Conservation (phyloP, 495 filamentous ascomycete genomes). For the Aspergillus conjunctus region DNA sequence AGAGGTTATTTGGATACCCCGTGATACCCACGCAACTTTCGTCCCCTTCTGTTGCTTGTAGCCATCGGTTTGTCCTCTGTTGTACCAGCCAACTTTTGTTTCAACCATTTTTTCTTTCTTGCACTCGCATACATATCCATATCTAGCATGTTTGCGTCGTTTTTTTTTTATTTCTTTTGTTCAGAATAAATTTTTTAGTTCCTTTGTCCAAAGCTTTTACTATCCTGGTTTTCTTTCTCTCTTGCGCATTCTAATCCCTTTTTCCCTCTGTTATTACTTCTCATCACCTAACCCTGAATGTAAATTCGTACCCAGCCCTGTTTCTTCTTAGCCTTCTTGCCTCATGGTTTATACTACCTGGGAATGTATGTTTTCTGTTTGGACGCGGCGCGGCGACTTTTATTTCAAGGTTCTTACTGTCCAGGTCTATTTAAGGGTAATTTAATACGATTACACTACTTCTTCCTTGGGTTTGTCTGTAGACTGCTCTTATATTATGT, state of each 20-base stretch:
- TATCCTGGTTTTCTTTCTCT: conserved; percentile 20
- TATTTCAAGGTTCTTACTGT: conserved; percentile 9
- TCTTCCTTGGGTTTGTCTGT: neutral
- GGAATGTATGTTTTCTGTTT: conserved; percentile 1
- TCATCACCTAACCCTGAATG: conserved; percentile 45
- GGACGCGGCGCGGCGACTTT: conserved; percentile 12
- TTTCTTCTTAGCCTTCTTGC: conserved; percentile 15
- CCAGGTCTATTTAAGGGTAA: conserved; percentile 27
- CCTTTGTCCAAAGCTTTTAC: conserved; percentile 35
- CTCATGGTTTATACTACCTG: conserved; percentile 6
- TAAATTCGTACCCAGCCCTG: conserved; percentile 37
- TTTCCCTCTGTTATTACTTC: conserved; percentile 35
- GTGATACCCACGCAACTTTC: conserved; percentile 51
- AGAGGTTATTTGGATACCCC: conserved; percentile 48
- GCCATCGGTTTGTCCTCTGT: conserved; percentile 37
- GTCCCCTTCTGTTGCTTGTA: conserved; percentile 44
- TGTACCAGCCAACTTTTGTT: conserved; percentile 32
- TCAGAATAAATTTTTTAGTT: conserved; percentile 23
- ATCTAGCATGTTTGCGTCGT: conserved; percentile 38
- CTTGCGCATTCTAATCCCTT: conserved; percentile 19
- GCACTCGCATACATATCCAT: conserved; percentile 28
- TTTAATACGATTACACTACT: conserved; percentile 23
- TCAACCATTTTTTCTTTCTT: conserved; percentile 33
- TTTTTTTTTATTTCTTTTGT: conserved; percentile 25
- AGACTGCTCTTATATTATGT: neutral